These are phyloP conservation scores for Dillenia turbinata DNA, from an alignment of 164 flowering plant species.

Conservation along the genomic window DNA sequence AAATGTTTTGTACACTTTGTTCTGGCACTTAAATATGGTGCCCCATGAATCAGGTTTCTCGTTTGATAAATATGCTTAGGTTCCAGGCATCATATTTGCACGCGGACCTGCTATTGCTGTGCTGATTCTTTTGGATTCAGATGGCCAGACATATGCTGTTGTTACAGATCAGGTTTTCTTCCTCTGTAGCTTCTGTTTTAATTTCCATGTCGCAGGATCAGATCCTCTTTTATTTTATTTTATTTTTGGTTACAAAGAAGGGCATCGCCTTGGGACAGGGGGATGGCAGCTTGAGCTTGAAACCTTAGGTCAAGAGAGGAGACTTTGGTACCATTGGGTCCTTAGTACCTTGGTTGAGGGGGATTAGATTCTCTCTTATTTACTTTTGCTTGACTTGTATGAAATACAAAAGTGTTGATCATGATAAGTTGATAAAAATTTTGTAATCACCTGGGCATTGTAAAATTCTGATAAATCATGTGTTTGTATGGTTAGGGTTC, in stretches of 20 bases:
- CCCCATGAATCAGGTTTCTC: conserved; percentile 2
- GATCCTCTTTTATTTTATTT: too few relatives aligned
- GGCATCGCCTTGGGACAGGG: too few relatives aligned
- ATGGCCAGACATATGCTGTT: conserved; percentile 72
- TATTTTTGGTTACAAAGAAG: too few relatives aligned
- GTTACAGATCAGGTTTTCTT: conserved; percentile 84
- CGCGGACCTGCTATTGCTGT: conserved; percentile 95
- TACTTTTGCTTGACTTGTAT: background rate
- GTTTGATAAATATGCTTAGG: conserved; percentile 33
- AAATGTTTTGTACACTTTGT: background rate
- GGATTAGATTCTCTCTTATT: too few relatives aligned
- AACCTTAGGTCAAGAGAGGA: too few relatives aligned
- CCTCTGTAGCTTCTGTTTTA: background rate
- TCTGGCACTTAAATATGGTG: background rate
- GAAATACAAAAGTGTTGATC: background rate
- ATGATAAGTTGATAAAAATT: background rate
- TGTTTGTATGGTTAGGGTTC: conserved; percentile 71
- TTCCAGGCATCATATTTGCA: conserved; percentile 95
- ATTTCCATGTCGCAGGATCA: too few relatives aligned
- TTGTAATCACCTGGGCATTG: background rate
- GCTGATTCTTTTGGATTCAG: conserved; percentile 76
- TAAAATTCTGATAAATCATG: background rate
- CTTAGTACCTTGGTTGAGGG: background rate
- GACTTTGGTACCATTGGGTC: too few relatives aligned
- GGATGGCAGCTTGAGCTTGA: too few relatives aligned